Conservation (phyloP, 23 red algal genomes). For the Gracilaria caudata region DNA sequence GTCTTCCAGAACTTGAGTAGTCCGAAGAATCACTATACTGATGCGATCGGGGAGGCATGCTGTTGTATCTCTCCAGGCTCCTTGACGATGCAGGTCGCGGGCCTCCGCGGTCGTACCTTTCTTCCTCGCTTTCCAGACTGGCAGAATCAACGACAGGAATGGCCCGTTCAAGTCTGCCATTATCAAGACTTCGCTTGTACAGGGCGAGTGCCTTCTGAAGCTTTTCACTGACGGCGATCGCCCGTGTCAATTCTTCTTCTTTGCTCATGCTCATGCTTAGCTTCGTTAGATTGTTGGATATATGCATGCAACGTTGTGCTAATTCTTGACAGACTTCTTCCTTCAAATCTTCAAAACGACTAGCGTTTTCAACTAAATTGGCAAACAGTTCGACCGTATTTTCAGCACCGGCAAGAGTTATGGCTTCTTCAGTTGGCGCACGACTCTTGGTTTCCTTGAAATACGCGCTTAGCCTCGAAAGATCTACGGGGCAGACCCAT, state of each 20-base stretch:
- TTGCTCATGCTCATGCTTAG: constrained; percentile 74
- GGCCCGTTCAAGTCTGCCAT: constrained; percentile 19
- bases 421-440: constrained; percentile 12
- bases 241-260: constrained; percentile 67
- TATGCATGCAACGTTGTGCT: constrained; percentile 62
- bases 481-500: constrained; percentile 75
- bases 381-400: constrained; percentile 81
- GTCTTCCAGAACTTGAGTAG: constrained; percentile 12
- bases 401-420: constrained; percentile 66
- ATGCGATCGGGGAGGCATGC: constrained; percentile 18
- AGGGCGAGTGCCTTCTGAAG: constrained; percentile 39
- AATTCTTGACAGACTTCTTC: constrained; percentile 64
- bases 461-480: constrained; percentile 7
- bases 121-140: constrained; percentile 66
- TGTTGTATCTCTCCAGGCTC: constrained; percentile 55
- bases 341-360: constrained; percentile 48
- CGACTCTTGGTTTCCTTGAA: constrained; percentile 31
- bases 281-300: constrained; percentile 39
- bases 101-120: constrained; percentile 31
- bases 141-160: constrained; percentile 44
- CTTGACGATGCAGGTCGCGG: neutral
- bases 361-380: constrained; percentile 68
- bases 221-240: constrained; percentile 56
- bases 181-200: constrained; percentile 35
- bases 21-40: constrained; percentile 28